These are phyloP conservation scores for Penicillium lividum DNA, from an alignment of 495 filamentous ascomycete species.

Conservation along the genomic window DNA sequence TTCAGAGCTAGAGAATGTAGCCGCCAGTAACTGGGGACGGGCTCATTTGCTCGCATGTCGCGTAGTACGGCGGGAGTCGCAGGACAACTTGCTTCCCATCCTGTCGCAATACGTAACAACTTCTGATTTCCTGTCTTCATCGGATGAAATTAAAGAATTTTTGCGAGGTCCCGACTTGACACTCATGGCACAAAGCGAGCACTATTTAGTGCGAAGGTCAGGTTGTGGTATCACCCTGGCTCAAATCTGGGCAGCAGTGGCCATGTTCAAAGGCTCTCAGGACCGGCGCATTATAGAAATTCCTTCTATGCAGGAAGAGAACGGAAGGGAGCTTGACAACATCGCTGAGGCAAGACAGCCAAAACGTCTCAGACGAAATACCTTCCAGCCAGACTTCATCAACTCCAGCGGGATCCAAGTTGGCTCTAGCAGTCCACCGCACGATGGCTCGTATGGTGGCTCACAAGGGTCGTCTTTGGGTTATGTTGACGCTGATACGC, in stretches of 20 bases:
- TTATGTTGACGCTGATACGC: conserved; percentile 17
- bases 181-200: conserved; percentile 17
- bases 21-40: conserved; percentile 17
- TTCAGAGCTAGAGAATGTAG: conserved; percentile 1
- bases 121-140: too few species aligned
- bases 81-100: conserved; percentile 14
- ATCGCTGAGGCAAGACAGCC: conserved; percentile 4
- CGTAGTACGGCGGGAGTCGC: conserved; percentile 10
- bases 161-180: conserved; percentile 12
- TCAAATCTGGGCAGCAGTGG: conserved; percentile 23
- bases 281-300: conserved; percentile 3
- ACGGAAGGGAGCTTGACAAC: conserved; percentile 16
- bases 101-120: conserved; percentile 13
- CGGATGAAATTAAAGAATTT: conserved; percentile 1
- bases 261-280: conserved; percentile 17
- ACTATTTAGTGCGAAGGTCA: conserved; percentile 13
- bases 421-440: conserved; percentile 19
- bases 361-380: conserved; percentile 14
- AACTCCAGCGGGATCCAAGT: conserved; percentile 16
- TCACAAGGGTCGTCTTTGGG: conserved; percentile 22
- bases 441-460: conserved; percentile 3
- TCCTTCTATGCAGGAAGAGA: too few species aligned
- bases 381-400: conserved; percentile 12
- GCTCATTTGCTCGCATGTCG: conserved; percentile 20
- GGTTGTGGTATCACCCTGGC: conserved; percentile 12